Evolutionary conservation across 306 rosid genomes (phyloP), one percentile per base, ranked within the genome.

Genomic region (Corylus avellana): DNA sequence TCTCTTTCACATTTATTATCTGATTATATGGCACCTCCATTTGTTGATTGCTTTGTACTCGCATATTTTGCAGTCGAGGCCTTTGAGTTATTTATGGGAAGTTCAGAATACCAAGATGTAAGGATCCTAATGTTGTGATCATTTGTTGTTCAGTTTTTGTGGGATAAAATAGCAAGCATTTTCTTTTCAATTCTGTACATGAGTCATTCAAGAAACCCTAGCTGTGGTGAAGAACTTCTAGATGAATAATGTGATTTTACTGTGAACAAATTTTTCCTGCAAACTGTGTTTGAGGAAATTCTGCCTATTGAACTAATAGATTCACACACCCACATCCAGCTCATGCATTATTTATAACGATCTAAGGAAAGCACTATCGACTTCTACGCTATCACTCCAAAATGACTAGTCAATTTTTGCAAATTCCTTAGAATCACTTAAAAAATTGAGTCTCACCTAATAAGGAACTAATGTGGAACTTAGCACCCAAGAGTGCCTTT

Each of bases 71-170:
- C 87, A 92, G 98, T 84, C 49, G 89, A 90, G 57, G 92, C 97
- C 73, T 86, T 91, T 35, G 82, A 87, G 91, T 86, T 91, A 78
- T 90, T 92, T 84, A 75, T 79, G 58, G 82, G 70, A 80, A 86
- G 91, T 85, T 88, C 94, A 80, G 92, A 94, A 64, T 94, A 94
- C 88, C 90, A 87, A 88, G 86, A 91, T 49, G 97, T 94, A 87
- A 91, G 97, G 50, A 80, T 74, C 75, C 63, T 74, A 51, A 29
- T 42, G 42, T 72, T 25, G 72, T 84, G 72, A 37, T 77, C 57
- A 70, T 73, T 62, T 83, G 63, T 56, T 63, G 25, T 58, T 75
- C 75, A 75, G 14, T 73, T 72, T 78, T 72, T 68, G 9, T 29
- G 84, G 68, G 59, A 83, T 57, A 8, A 75, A 67, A 59, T 76